A percentile compares a stretch with the other conserved stretches of the same genome.
phyloP scores from a whole-genome alignment of 306 rosid genomes.

The Alnus rubra region DNA sequence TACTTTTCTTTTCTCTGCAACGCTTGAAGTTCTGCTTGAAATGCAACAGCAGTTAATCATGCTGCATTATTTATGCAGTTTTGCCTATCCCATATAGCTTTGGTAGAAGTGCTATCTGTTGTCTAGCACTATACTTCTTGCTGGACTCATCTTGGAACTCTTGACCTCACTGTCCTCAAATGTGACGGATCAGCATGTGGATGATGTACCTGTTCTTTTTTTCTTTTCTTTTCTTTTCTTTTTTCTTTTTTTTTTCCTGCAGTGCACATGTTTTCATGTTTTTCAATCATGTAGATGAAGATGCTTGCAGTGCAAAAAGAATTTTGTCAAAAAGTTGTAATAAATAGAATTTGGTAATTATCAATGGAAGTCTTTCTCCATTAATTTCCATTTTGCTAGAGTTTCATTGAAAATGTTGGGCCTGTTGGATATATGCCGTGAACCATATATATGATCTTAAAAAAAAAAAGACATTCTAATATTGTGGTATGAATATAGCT shows the following conservation, averaged over 20 bases:
- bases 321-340: background rate
- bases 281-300: background rate
- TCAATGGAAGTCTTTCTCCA: background rate
- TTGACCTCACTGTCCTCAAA: background rate
- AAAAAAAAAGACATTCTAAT: too few species aligned
- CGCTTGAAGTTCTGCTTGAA: background rate
- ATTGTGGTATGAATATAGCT: background rate
- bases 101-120: background rate
- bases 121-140: background rate
- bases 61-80: background rate
- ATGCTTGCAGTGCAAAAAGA: too few species aligned
- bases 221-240: too few species aligned
- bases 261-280: background rate
- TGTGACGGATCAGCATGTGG: too few species aligned
- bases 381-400: background rate
- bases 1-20: background rate
- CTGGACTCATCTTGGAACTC: background rate
- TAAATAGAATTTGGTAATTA: too few species aligned
- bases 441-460: background rate
- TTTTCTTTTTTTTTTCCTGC: background rate
- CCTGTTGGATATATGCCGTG: background rate
- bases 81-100: background rate
- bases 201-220: too few species aligned
- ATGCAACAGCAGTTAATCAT: background rate
- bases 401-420: background rate